Conservation (phyloP, 2,329 filamentous ascomycete genomes). For the Exserohilum rostratum region DNA sequence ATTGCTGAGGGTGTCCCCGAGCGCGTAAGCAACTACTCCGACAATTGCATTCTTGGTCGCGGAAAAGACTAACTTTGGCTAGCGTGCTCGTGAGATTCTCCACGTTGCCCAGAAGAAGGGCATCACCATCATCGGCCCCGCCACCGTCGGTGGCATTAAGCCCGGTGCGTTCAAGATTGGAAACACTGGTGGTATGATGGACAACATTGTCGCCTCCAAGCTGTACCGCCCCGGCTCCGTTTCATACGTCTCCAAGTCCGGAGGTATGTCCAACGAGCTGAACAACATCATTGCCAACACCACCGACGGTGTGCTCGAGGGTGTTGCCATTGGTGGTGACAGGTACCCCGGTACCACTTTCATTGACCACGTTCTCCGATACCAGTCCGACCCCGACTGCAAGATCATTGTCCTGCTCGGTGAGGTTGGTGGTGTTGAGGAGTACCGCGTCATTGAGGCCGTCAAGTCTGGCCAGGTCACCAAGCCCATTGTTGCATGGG, state of each 20-base stretch:
- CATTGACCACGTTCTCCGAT: slow-evolving; percentile 96
- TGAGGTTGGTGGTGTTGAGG: slow-evolving; percentile 98
- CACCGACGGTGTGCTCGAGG: slow-evolving; percentile 98
- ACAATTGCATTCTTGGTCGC: background rate
- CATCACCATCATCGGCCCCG: slow-evolving; percentile 97
- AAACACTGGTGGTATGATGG: slow-evolving; percentile 99
- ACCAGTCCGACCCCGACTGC: slow-evolving; percentile 95
- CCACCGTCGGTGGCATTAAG: slow-evolving; percentile 99
- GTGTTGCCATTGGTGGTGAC: slow-evolving; percentile 99
- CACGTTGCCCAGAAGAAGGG: slow-evolving; percentile 98
- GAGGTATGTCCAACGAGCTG: slow-evolving; percentile 99
- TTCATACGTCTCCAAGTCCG: slow-evolving; percentile 99
- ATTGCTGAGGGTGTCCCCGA: slow-evolving; percentile 99
- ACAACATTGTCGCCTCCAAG: slow-evolving; percentile 99
- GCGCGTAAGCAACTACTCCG: slow-evolving; percentile 67
- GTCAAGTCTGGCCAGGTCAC: slow-evolving; percentile 93
- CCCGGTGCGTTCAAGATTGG: slow-evolving; percentile 99
- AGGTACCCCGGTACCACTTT: slow-evolving; percentile 98
- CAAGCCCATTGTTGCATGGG: slow-evolving; percentile 99
- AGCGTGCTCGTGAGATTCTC: slow-evolving; percentile 97
- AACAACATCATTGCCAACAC: slow-evolving; percentile 99
- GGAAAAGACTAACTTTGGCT: slow-evolving; percentile 23
- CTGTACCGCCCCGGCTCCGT: slow-evolving; percentile 99
- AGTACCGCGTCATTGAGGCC: slow-evolving; percentile 99
- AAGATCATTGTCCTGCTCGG: slow-evolving; percentile 96